These are phyloP conservation scores for Xerocomellus dryophilus DNA, from an alignment of 768 basidiomycete genomes.

Conservation along the genomic window DNA sequence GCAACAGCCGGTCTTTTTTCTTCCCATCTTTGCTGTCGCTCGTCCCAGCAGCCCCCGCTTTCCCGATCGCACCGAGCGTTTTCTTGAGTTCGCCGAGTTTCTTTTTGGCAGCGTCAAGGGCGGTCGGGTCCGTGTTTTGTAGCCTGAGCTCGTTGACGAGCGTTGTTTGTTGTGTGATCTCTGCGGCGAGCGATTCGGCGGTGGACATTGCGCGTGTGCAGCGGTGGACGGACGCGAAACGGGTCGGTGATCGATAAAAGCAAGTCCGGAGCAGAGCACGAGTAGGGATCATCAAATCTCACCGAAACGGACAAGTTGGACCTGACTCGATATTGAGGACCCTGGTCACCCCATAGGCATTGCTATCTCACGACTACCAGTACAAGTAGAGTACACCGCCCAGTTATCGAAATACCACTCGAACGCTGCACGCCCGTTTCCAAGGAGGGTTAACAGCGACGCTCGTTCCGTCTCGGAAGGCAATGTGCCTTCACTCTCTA, in stretches of 20 bases:
- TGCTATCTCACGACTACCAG: too few species aligned
- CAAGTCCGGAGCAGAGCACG: slow-evolving; percentile 19
- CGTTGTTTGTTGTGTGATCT: slow-evolving; percentile 54
- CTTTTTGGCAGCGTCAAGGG: slow-evolving; percentile 63
- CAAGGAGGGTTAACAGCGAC: slow-evolving; percentile 7
- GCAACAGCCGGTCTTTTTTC: slow-evolving; percentile 66
- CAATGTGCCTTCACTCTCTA: not conserved
- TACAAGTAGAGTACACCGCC: too few species aligned
- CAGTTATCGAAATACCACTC: slow-evolving; percentile 9
- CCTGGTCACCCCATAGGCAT: slow-evolving; percentile 22
- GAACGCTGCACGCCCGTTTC: slow-evolving; percentile 19
- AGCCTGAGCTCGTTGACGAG: slow-evolving; percentile 62
- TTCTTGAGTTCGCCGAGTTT: slow-evolving; percentile 69
- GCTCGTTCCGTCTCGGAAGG: not conserved
- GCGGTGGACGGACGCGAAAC: slow-evolving; percentile 12
- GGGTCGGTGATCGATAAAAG: slow-evolving; percentile 35
- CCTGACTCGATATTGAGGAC: slow-evolving; percentile 25
- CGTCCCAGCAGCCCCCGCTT: slow-evolving; percentile 35
- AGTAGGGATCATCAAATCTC: slow-evolving; percentile 16
- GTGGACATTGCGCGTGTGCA: slow-evolving; percentile 37
- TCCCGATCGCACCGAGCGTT: slow-evolving; percentile 43
- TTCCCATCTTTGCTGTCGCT: slow-evolving; percentile 44
- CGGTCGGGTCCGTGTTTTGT: slow-evolving; percentile 47
- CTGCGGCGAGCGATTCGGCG: slow-evolving; percentile 44
- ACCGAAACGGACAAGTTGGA: not conserved